Conservation (phyloP, 2,329 filamentous ascomycete genomes). For the Chlorencoelia australis region DNA sequence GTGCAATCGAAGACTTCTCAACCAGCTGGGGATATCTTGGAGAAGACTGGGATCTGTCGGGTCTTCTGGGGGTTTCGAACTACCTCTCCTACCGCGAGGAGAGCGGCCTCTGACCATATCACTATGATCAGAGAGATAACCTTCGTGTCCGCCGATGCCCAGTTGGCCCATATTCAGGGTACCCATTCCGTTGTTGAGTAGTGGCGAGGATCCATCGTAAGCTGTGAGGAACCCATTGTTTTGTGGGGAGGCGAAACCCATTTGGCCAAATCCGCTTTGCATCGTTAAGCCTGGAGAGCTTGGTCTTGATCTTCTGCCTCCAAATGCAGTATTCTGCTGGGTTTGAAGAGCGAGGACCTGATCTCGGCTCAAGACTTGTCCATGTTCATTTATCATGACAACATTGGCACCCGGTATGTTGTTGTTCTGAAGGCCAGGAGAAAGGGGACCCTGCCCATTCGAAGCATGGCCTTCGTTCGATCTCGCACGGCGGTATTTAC, state of each 20-base stretch:
- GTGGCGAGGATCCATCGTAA: constrained; percentile 65
- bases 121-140: constrained; percentile 88
- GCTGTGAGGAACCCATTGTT: constrained; percentile 90
- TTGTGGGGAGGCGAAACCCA: constrained; percentile 78
- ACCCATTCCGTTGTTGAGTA: constrained; percentile 61
- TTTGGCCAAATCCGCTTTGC: constrained; percentile 54
- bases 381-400: constrained; percentile 91
- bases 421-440: constrained; percentile 53
- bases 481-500: constrained; percentile 85
- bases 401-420: constrained; percentile 64
- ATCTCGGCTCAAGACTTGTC: constrained; percentile 76
- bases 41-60: constrained; percentile 84
- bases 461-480: constrained; percentile 69
- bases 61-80: constrained; percentile 95
- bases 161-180: constrained; percentile 64
- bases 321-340: constrained; percentile 46
- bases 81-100: constrained; percentile 82
- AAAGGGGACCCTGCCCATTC: constrained; percentile 50
- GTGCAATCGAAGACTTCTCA: constrained; percentile 86
- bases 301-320: constrained; percentile 70
- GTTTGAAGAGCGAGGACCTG: constrained; percentile 75
- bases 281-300: constrained; percentile 81
- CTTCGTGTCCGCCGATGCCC: constrained; percentile 61
- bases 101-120: constrained; percentile 86
- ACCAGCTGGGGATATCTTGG: constrained; percentile 92